Percentiles rank a stretch among this genome's conserved stretches.
These are phyloP conservation scores for Coniosporium apollinis DNA, from an alignment of 495 filamentous ascomycete genomes.

Conservation along the genomic window DNA sequence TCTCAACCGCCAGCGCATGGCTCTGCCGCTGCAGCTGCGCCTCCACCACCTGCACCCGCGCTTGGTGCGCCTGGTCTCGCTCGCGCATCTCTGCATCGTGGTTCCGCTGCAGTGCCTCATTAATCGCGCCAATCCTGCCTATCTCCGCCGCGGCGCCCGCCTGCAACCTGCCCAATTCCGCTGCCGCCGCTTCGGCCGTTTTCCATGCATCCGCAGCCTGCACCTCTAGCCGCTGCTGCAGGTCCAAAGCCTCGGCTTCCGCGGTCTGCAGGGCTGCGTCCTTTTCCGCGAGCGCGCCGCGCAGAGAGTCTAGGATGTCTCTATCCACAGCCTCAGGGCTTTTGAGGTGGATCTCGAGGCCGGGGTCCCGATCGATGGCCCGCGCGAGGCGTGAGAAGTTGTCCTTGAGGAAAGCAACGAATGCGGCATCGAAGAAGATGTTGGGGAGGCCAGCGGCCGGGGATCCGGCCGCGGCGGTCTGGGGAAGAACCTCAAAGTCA, in stretches of 20 bases:
- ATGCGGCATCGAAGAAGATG: slow-evolving; percentile 69
- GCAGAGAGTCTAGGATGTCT: slow-evolving; percentile 54
- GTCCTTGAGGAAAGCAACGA: slow-evolving; percentile 90
- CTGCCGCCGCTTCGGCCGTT: too few relatives aligned
- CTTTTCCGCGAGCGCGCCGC: slow-evolving; percentile 58
- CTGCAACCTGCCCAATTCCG: slow-evolving; percentile 50
- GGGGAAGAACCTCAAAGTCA: slow-evolving; percentile 78
- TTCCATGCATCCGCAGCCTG: slow-evolving; percentile 63
- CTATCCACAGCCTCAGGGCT: slow-evolving; percentile 25
- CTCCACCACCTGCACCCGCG: slow-evolving; percentile 6
- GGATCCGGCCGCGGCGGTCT: slow-evolving; percentile 37
- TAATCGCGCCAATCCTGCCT: slow-evolving; percentile 45
- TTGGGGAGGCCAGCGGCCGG: slow-evolving; percentile 51
- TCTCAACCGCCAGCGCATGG: slow-evolving; percentile 13
- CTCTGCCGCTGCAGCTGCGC: slow-evolving; percentile 13
- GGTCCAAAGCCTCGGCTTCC: slow-evolving; percentile 46
- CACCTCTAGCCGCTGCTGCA: slow-evolving; percentile 55
- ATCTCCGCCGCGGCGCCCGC: slow-evolving; percentile 50
- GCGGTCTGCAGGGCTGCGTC: slow-evolving; percentile 48
- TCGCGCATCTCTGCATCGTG: slow-evolving; percentile 41
- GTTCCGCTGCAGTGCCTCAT: slow-evolving; percentile 51
- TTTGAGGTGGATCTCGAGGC: slow-evolving; percentile 53
- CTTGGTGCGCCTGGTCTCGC: slow-evolving; percentile 13
- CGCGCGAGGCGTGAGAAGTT: slow-evolving; percentile 76
- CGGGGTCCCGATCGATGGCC: slow-evolving; percentile 84